Conservation (phyloP, 1,284 basidiomycete genomes). For the Leucocoprinus gongylophorus region DNA sequence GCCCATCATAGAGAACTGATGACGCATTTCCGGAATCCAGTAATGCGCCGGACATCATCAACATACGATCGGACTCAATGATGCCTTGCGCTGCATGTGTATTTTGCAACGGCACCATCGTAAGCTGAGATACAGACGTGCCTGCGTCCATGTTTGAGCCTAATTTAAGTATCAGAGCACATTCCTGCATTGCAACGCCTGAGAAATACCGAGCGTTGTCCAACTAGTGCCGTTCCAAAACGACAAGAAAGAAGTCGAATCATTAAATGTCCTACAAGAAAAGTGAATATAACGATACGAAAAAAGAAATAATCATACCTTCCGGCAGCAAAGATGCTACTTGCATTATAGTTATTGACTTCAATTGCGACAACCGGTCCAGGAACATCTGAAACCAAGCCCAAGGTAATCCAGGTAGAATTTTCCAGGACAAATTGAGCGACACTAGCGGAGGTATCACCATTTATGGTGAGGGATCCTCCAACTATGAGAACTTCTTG, state of each 20-base stretch:
- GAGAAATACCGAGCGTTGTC: constrained; percentile 51
- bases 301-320: constrained; percentile 36
- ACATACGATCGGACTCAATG: constrained; percentile 81
- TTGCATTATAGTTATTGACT: constrained; percentile 74
- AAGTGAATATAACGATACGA: constrained; percentile 2
- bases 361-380: constrained; percentile 88
- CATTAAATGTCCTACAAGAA: constrained; percentile 43
- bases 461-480: constrained; percentile 67
- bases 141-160: constrained; percentile 47
- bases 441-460: constrained; percentile 57
- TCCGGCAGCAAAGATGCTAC: constrained; percentile 88
- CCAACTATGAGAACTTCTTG: constrained; percentile 61
- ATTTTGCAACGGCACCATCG: constrained; percentile 83
- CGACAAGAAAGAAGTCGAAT: constrained; percentile 62
- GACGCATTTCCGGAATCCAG: constrained; percentile 75
- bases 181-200: neutral
- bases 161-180: constrained; percentile 19
- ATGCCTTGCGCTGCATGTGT: constrained; percentile 63
- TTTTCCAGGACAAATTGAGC: constrained; percentile 67
- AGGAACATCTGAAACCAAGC: constrained; percentile 58
- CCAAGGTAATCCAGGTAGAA: constrained; percentile 70
- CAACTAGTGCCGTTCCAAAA: constrained; percentile 80
- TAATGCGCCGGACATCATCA: constrained; percentile 84
- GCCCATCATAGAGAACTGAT: constrained; percentile 84
- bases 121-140: constrained; percentile 73